phyloP scores from a whole-genome alignment of 257 asterid species.

The Solanum lignicaule region DNA sequence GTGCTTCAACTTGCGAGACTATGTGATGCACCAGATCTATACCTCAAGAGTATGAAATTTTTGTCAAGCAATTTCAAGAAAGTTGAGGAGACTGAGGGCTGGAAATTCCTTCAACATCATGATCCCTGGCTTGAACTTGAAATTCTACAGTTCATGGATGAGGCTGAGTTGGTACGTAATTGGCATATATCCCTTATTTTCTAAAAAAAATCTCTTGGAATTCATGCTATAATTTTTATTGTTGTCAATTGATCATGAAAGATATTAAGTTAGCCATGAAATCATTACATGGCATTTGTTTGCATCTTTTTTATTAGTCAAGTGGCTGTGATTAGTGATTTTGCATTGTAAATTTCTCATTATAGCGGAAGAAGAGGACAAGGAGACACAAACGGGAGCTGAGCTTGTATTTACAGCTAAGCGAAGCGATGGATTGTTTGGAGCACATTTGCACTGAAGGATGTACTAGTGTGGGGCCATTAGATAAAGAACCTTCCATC shows the following conservation, averaged over 20 bases:
- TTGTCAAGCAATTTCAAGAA: conserved; percentile 38
- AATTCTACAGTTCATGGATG: conserved; percentile 70
- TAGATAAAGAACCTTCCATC: conserved; percentile 36
- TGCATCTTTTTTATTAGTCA: neutral
- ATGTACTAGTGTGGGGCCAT: conserved; percentile 73
- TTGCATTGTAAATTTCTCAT: neutral
- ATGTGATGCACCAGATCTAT: conserved; percentile 85
- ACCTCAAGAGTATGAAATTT: conserved; percentile 57
- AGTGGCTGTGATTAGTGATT: neutral
- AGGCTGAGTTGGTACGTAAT: conserved; percentile 53
- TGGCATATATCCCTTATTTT: neutral
- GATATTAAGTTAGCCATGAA: neutral
- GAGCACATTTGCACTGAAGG: conserved; percentile 88
- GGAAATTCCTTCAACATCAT: conserved; percentile 65
- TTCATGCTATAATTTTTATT: neutral
- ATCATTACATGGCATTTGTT: neutral
- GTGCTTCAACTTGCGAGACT: conserved; percentile 77
- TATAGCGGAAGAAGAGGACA: conserved; percentile 55
- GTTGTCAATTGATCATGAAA: neutral
- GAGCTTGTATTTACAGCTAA: conserved; percentile 50
- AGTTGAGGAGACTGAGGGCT: conserved; percentile 77
- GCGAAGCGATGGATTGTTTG: conserved; percentile 89
- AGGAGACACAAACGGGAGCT: conserved; percentile 53
- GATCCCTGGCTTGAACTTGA: conserved; percentile 89
- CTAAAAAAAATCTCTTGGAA: neutral